Conservation (phyloP, 2,329 filamentous ascomycete species). For the Epichloe brachyelytri region DNA sequence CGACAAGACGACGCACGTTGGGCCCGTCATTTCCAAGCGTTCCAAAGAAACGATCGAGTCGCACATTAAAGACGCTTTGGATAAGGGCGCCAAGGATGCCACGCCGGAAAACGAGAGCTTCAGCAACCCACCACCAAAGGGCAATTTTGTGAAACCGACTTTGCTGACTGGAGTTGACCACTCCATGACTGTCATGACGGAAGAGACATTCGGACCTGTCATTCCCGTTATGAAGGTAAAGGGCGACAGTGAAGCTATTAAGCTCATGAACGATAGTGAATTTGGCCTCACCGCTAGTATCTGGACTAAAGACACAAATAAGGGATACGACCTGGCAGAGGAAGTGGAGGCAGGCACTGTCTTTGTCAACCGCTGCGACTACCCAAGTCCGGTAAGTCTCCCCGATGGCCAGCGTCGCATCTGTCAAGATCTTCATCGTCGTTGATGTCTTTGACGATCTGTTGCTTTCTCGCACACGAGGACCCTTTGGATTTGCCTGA, state of each 20-base stretch:
- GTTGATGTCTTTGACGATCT: background rate
- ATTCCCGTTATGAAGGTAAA: slow-evolving; percentile 83
- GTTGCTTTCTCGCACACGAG: background rate
- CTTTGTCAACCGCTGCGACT: slow-evolving; percentile 92
- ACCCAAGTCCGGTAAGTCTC: slow-evolving; percentile 68
- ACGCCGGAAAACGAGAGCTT: slow-evolving; percentile 78
- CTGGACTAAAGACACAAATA: slow-evolving; percentile 79
- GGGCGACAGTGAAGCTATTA: slow-evolving; percentile 66
- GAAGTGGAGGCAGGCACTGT: slow-evolving; percentile 86
- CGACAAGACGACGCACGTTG: slow-evolving; percentile 66
- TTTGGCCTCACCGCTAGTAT: slow-evolving; percentile 94
- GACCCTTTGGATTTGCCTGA: background rate
- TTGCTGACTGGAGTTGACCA: slow-evolving; percentile 70
- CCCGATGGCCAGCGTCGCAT: background rate
- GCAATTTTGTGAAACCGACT: slow-evolving; percentile 82
- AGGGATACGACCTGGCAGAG: slow-evolving; percentile 64
- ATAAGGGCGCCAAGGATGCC: slow-evolving; percentile 70
- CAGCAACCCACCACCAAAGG: slow-evolving; percentile 54
- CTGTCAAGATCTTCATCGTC: background rate
- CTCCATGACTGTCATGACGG: slow-evolving; percentile 76
- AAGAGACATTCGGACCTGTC: slow-evolving; percentile 90
- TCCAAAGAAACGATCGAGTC: slow-evolving; percentile 63
- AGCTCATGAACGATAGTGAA: slow-evolving; percentile 86
- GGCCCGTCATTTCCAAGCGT: slow-evolving; percentile 74
- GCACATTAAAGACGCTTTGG: slow-evolving; percentile 71